Conservation (phyloP, 2,329 filamentous ascomycete genomes). For the Paracoccidioides lutzii region DNA sequence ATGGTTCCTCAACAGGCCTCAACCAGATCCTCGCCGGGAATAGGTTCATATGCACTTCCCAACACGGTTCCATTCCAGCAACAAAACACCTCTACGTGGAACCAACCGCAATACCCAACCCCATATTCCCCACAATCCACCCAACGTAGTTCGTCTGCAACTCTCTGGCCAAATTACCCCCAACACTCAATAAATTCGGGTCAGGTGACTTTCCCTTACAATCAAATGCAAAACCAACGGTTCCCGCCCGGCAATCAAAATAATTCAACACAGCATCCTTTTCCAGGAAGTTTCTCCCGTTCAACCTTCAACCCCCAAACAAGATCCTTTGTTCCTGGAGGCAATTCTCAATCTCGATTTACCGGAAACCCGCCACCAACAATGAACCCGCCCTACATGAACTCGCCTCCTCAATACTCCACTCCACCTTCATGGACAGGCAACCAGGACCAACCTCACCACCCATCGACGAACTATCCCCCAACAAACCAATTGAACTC, state of each 20-base stretch:
- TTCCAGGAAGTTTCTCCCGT: conserved; percentile 71
- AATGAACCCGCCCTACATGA: neutral
- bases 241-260: conserved; percentile 50
- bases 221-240: conserved; percentile 57
- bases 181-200: conserved; percentile 23
- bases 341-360: conserved; percentile 25
- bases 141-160: conserved; percentile 27
- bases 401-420: neutral
- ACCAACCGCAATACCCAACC: conserved; percentile 20
- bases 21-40: conserved; percentile 25
- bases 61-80: conserved; percentile 23
- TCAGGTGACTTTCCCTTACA: conserved; percentile 56
- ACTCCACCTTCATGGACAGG: neutral
- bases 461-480: neutral
- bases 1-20: conserved; percentile 26
- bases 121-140: conserved; percentile 16
- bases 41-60: conserved; percentile 26
- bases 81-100: conserved; percentile 21
- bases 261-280: conserved; percentile 63
- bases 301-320: conserved; percentile 90
- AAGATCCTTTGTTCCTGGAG: conserved; percentile 71
- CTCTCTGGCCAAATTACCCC: conserved; percentile 28
- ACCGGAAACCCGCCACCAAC: conserved; percentile 19
- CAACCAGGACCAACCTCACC: neutral
- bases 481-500: neutral